Evolutionary conservation across 805 yeast genomes (phyloP).

Genomic region (Nakazawaea anatomiae): DNA sequence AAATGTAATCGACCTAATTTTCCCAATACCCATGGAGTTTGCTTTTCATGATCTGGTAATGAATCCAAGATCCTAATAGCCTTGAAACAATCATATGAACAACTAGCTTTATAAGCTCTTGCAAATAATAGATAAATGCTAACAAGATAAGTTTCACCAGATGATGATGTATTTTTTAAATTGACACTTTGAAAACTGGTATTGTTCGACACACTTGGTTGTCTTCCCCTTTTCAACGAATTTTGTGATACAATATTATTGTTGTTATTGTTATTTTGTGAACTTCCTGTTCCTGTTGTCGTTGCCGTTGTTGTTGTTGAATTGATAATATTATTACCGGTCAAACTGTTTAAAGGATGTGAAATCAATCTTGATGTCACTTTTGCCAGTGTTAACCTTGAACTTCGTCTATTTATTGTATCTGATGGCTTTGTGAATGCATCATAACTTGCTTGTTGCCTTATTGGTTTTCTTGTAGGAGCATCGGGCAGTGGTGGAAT

Average conservation of each 20-base stretch:
- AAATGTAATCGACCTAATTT: conserved; percentile 77
- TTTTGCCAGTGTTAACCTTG: conserved; percentile 33
- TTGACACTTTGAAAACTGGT: conserved; percentile 6
- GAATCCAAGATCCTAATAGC: conserved; percentile 66
- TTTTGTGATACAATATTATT: background rate
- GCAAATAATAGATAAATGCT: conserved; percentile 50
- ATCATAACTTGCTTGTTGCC: conserved; percentile 12
- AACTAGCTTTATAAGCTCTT: conserved; percentile 53
- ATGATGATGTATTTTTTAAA: conserved; percentile 1
- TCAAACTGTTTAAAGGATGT: conserved; percentile 26
- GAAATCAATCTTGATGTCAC: conserved; percentile 43
- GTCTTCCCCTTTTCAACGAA: conserved; percentile 12
- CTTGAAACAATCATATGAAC: conserved; percentile 68
- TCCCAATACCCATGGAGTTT: conserved; percentile 82
- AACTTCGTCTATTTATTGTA: conserved; percentile 9
- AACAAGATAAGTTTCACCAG: conserved; percentile 34
- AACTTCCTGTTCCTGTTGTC: too few relatives aligned
- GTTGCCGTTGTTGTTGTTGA: background rate
- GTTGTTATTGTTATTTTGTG: background rate
- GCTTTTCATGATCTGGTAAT: conserved; percentile 55
- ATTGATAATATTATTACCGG: conserved; percentile 7
- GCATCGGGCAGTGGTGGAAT: conserved; percentile 26
- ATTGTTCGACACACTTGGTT: conserved; percentile 5
- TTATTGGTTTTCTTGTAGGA: conserved; percentile 30
- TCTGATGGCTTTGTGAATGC: conserved; percentile 8